phyloP scores from a whole-genome alignment of 2,329 filamentous ascomycete genomes.

The Alternaria burnsii region DNA sequence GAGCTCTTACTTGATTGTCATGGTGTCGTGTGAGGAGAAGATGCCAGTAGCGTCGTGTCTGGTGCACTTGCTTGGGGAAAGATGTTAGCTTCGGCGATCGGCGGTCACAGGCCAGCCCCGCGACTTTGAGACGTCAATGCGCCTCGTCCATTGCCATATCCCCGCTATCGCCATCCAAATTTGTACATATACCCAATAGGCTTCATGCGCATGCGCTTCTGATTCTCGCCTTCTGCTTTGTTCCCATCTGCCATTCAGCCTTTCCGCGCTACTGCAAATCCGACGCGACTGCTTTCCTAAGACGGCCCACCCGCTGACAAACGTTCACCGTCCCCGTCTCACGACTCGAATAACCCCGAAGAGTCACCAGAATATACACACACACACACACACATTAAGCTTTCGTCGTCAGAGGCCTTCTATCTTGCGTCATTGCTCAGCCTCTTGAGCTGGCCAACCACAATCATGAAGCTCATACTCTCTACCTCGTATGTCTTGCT shows the following conservation, averaged over 20 bases:
- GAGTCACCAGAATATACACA: no score
- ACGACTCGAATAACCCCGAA: background rate
- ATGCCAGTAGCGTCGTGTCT: conserved; percentile 16
- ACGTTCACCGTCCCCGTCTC: conserved; percentile 15
- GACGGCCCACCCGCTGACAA: conserved; percentile 32
- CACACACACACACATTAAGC: background rate
- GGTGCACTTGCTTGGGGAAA: conserved; percentile 9
- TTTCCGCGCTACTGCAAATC: background rate
- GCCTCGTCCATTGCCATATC: conserved; percentile 15
- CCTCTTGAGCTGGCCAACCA: background rate
- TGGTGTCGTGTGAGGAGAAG: conserved; percentile 40
- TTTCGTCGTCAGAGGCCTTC: background rate
- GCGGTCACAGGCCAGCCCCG: conserved; percentile 31
- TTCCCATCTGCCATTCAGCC: background rate
- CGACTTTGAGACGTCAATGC: conserved; percentile 36
- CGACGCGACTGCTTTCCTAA: conserved; percentile 8
- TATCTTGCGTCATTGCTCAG: background rate
- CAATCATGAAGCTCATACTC: conserved; percentile 80
- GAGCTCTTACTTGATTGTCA: conserved; percentile 64
- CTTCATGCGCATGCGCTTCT: conserved; percentile 2
- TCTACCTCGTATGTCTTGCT: conserved; percentile 79
- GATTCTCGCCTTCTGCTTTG: background rate
- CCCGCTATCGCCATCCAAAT: conserved; percentile 6
- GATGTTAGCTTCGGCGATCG: conserved; percentile 24
- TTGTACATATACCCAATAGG: background rate